phyloP scores from a whole-genome alignment of 306 rosid species.

The Lathyrus aphaca region DNA sequence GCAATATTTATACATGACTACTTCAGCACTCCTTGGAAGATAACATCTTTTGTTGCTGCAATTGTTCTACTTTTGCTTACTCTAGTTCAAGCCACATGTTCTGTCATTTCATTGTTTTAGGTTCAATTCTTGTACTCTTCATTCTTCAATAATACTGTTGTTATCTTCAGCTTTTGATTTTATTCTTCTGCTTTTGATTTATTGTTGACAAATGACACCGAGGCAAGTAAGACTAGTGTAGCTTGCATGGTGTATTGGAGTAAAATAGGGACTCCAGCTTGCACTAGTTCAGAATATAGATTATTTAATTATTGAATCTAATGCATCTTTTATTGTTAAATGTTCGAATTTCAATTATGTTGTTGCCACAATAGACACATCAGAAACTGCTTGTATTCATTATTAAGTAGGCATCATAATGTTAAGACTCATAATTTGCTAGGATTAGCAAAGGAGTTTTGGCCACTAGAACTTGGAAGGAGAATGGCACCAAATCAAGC shows the following conservation, averaged over 20 bases:
- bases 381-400: neutral
- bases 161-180: neutral
- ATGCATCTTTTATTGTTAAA: neutral
- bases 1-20: constrained; percentile 40
- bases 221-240: too few species aligned
- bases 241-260: too few species aligned
- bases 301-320: neutral
- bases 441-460: neutral
- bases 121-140: neutral
- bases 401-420: neutral
- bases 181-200: too few species aligned
- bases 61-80: constrained; percentile 32
- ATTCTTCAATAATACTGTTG: neutral
- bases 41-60: constrained; percentile 28
- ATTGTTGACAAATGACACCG: too few species aligned
- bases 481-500: neutral
- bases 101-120: constrained; percentile 25
- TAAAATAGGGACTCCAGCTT: too few species aligned
- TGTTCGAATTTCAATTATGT: too few species aligned
- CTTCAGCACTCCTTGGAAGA: constrained; percentile 41
- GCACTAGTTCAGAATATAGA: too few species aligned
- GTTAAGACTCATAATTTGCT: neutral
- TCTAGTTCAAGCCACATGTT: constrained; percentile 34
- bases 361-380: neutral
- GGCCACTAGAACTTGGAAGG: neutral